phyloP scores from a whole-genome alignment of 306 rosid species.

The Inga laurina region DNA sequence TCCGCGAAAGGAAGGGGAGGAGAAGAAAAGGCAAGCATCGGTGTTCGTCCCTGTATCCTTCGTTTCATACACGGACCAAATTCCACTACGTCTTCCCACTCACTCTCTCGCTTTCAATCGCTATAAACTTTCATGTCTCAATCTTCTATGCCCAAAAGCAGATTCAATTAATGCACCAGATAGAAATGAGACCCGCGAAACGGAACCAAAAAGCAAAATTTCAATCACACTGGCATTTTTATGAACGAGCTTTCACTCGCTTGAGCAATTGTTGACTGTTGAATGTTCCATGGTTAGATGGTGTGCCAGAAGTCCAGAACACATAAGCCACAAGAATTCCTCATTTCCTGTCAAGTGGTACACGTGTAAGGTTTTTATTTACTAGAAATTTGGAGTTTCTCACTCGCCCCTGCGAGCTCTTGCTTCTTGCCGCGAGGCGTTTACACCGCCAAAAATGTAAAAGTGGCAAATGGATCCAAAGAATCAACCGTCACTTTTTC shows the following conservation, averaged over 20 bases:
- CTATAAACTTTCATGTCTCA: not conserved
- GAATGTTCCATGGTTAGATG: not conserved
- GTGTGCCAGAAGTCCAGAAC: not conserved
- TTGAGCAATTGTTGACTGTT: not conserved
- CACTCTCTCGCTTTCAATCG: not conserved
- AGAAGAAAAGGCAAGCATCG: slow-evolving; percentile 40
- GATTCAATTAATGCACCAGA: not conserved
- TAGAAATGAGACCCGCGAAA: not conserved
- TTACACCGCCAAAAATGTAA: too few species aligned
- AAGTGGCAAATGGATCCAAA: too few species aligned
- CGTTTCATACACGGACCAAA: slow-evolving; percentile 61
- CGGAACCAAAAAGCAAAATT: not conserved
- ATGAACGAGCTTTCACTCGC: not conserved
- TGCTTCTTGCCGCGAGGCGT: not conserved
- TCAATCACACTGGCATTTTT: not conserved
- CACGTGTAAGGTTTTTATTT: not conserved
- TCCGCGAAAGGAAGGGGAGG: not conserved
- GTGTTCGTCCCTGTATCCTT: slow-evolving; percentile 68
- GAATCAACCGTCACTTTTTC: too few species aligned
- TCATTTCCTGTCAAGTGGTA: not conserved
- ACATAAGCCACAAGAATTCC: not conserved
- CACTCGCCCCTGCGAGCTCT: not conserved
- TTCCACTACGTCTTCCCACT: slow-evolving; percentile 37
- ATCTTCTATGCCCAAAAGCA: not conserved
- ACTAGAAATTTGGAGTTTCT: not conserved